A percentile compares a stretch with the other conserved stretches of the same genome.
These are phyloP conservation scores for Penicillium decumbens DNA, from an alignment of 2,329 filamentous ascomycete genomes.

Conservation along the genomic window DNA sequence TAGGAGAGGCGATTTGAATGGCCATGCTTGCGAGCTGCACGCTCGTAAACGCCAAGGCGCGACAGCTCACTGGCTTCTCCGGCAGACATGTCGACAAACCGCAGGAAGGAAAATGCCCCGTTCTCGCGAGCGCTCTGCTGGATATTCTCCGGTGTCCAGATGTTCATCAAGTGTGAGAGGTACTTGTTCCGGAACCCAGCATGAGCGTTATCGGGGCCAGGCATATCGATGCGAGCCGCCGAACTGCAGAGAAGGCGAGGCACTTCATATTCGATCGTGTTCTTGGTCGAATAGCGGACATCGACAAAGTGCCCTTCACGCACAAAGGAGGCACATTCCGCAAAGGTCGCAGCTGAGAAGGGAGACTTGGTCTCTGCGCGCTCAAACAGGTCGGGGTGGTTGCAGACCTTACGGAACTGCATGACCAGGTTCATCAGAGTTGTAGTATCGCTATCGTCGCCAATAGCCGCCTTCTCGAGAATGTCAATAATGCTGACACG, in stretches of 20 bases:
- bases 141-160: slow-evolving; percentile 80
- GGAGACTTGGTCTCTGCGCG: slow-evolving; percentile 87
- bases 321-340: slow-evolving; percentile 91
- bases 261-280: slow-evolving; percentile 75
- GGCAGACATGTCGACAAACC: slow-evolving; percentile 74
- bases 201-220: slow-evolving; percentile 65
- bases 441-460: slow-evolving; percentile 89
- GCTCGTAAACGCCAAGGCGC: slow-evolving; percentile 66
- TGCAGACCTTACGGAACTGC: slow-evolving; percentile 99
- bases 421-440: slow-evolving; percentile 99
- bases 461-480: slow-evolving; percentile 91
- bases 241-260: slow-evolving; percentile 79
- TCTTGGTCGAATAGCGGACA: slow-evolving; percentile 83
- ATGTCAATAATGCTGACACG: slow-evolving; percentile 99
- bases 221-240: slow-evolving; percentile 68
- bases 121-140: slow-evolving; percentile 57
- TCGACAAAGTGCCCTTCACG: slow-evolving; percentile 77
- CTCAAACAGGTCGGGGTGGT: slow-evolving; percentile 95
- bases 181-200: slow-evolving; percentile 79
- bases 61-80: slow-evolving; percentile 67
- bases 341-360: slow-evolving; percentile 77
- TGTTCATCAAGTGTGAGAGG: slow-evolving; percentile 76
- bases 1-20: slow-evolving; percentile 57
- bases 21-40: slow-evolving; percentile 58
- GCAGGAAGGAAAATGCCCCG: slow-evolving; percentile 79